Conservation (phyloP, 805 yeast genomes). For the Candida yuanshanica region DNA sequence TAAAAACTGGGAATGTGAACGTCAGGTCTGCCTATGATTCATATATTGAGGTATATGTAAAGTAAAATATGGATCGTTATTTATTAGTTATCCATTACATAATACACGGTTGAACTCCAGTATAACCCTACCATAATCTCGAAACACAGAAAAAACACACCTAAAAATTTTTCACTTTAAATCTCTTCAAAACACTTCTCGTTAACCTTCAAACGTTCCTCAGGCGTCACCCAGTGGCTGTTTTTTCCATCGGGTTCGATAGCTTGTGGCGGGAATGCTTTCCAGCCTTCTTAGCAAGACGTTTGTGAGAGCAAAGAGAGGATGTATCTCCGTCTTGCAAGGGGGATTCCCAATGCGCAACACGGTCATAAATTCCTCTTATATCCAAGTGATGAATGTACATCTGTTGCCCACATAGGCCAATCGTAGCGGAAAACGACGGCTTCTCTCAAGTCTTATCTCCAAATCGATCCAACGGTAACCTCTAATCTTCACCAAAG, state of each 20-base stretch:
- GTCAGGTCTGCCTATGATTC: constrained; percentile 22
- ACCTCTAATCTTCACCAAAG: too few species aligned
- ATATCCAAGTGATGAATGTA: constrained; percentile 2
- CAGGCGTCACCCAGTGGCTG: constrained; percentile 8
- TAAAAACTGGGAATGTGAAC: constrained; percentile 1
- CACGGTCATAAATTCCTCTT: constrained; percentile 17
- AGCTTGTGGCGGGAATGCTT: constrained; percentile 6
- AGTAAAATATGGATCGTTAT: not conserved
- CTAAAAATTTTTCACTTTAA: not conserved
- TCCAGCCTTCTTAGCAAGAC: constrained; percentile 5
- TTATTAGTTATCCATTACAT: not conserved
- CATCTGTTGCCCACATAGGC: not conserved
- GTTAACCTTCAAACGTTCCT: constrained; percentile 2
- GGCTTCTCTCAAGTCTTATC: too few species aligned
- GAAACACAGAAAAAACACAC: not conserved
- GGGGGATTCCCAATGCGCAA: constrained; percentile 5
- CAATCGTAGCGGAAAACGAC: too few species aligned
- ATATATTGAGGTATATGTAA: constrained; percentile 15
- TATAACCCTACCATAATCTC: not conserved
- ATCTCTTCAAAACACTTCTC: not conserved
- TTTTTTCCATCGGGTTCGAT: constrained; percentile 4
- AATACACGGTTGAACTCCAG: too few species aligned
- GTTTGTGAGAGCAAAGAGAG: constrained; percentile 8
- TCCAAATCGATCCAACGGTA: not conserved
- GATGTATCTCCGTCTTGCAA: constrained; percentile 16